A percentile compares a stretch with the other conserved stretches of the same genome.
Conservation (phyloP, 257 asterid genomes). For the Lycium barbarum region DNA sequence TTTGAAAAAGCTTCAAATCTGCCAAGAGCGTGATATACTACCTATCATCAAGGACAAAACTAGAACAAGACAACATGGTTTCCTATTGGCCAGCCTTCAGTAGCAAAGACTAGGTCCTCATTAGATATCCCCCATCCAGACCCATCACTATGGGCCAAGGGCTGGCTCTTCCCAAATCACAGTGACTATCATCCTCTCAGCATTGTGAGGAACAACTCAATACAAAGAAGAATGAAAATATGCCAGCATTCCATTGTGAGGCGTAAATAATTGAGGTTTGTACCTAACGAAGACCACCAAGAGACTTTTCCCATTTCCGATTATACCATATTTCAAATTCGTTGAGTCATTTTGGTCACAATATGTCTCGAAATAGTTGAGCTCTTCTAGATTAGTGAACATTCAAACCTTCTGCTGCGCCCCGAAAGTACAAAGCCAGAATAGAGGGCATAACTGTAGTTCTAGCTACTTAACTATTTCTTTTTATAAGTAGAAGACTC, state of each 20-base stretch:
- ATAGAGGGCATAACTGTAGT: conserved; percentile 8
- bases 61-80: not conserved
- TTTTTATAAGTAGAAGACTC: not conserved
- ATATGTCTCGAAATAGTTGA: not conserved
- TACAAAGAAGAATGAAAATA: conserved; percentile 3
- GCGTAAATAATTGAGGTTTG: not conserved
- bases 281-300: conserved; percentile 10
- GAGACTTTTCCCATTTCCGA: not conserved
- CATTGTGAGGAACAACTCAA: not conserved
- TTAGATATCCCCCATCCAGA: not conserved
- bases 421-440: not conserved
- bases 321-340: not conserved
- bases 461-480: not conserved
- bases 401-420: not conserved
- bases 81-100: conserved; percentile 14
- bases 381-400: not conserved
- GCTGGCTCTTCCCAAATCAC: not conserved
- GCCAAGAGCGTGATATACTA: conserved; percentile 17
- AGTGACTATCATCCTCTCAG: not conserved
- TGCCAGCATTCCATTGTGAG: not conserved
- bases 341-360: not conserved
- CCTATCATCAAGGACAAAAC: conserved; percentile 3
- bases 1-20: not conserved
- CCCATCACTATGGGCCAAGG: not conserved
- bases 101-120: not conserved